phyloP scores from a whole-genome alignment of 225 moss, liverwort and hornwort species.

The Takakia lepidozioides region DNA sequence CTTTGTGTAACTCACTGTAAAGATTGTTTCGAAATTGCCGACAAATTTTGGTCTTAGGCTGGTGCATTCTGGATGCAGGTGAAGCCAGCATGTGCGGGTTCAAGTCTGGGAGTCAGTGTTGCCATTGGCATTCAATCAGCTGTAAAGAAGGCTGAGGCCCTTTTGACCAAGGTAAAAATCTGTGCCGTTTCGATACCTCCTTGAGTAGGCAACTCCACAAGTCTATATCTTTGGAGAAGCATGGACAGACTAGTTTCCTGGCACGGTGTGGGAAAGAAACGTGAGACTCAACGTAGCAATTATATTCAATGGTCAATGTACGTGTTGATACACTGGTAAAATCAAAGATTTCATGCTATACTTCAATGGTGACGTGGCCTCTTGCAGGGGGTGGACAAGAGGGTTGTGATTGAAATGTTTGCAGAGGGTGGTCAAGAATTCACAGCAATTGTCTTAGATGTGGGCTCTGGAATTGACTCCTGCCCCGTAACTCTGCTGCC shows the following conservation, averaged over 20 bases:
- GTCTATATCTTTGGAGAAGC: too few species aligned
- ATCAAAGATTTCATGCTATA: too few species aligned
- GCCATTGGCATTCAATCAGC: conserved; percentile 60
- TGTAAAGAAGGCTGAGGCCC: conserved; percentile 37
- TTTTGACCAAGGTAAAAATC: conserved; percentile 39
- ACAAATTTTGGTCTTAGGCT: background rate
- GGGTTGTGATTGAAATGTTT: conserved; percentile 78
- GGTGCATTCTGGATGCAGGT: conserved; percentile 38
- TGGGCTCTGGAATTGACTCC: conserved; percentile 39
- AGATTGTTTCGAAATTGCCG: background rate
- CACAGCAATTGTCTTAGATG: conserved; percentile 84
- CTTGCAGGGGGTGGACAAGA: conserved; percentile 64
- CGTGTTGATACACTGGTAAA: too few species aligned
- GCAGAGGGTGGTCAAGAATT: conserved; percentile 89
- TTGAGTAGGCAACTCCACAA: too few species aligned
- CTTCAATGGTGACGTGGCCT: too few species aligned
- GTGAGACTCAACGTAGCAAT: too few species aligned
- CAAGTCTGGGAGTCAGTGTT: conserved; percentile 91
- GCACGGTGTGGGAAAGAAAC: too few species aligned
- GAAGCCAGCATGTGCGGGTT: conserved; percentile 91
- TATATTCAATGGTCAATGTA: too few species aligned
- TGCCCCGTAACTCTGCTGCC: conserved; percentile 73
- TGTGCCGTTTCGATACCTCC: too few species aligned
- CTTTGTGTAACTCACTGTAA: too few species aligned
- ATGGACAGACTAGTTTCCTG: too few species aligned